Evolutionary conservation across 2,329 filamentous ascomycete species (phyloP).

Genomic region (Fusarium sp.): DNA sequence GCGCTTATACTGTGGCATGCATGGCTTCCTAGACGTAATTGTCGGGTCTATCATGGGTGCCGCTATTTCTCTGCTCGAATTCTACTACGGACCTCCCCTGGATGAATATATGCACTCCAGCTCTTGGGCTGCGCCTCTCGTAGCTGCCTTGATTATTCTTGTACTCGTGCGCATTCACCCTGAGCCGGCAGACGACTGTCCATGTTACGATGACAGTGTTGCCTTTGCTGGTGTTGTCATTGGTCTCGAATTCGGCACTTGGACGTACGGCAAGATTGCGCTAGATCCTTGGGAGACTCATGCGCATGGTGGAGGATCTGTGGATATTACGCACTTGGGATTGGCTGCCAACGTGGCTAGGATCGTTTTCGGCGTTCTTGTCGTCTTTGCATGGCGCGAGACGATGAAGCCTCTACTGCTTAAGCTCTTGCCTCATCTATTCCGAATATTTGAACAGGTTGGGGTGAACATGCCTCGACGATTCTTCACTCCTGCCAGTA

Average conservation of each 20-base stretch:
- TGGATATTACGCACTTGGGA: slow-evolving; percentile 74
- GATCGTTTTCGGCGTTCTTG: slow-evolving; percentile 80
- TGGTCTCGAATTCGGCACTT: slow-evolving; percentile 82
- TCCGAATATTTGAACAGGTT: slow-evolving; percentile 82
- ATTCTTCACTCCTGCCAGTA: slow-evolving; percentile 89
- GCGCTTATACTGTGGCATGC: slow-evolving; percentile 97
- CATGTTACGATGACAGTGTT: slow-evolving; percentile 96
- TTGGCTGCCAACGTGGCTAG: slow-evolving; percentile 71
- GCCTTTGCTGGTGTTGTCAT: slow-evolving; percentile 92
- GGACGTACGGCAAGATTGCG: slow-evolving; percentile 76
- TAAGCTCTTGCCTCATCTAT: slow-evolving; percentile 82
- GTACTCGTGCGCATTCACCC: slow-evolving; percentile 88
- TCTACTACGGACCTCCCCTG: slow-evolving; percentile 68
- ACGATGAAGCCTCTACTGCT: slow-evolving; percentile 87
- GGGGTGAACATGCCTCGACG: slow-evolving; percentile 85
- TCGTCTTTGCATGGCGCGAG: slow-evolving; percentile 91
- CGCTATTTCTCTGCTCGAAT: slow-evolving; percentile 68
- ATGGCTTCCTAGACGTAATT: slow-evolving; percentile 92
- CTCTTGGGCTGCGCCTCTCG: slow-evolving; percentile 70
- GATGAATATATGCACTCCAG: slow-evolving; percentile 77
- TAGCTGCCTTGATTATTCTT: slow-evolving; percentile 74
- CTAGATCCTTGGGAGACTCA: slow-evolving; percentile 56
- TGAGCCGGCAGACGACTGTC: slow-evolving; percentile 95
- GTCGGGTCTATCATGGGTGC: slow-evolving; percentile 83
- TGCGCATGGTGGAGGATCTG: slow-evolving; percentile 64